These are phyloP conservation scores for Tylopilus sp. DNA, from an alignment of 1,284 basidiomycete species.

Conservation along the genomic window DNA sequence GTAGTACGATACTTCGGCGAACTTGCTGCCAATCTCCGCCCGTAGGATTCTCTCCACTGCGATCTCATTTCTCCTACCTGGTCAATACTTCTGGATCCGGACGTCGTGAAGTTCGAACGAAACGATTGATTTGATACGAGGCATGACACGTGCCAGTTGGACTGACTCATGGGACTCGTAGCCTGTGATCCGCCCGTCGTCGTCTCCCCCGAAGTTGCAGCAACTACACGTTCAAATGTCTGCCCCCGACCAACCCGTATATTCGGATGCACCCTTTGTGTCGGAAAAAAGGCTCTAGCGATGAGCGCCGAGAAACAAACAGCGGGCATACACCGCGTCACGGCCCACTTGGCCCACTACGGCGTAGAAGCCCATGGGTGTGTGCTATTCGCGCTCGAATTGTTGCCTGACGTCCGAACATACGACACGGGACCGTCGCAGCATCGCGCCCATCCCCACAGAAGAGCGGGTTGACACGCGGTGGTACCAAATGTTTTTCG, in stretches of 20 bases:
- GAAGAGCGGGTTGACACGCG: constrained; percentile 49
- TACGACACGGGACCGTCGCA: constrained; percentile 18
- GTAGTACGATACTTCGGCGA: too few relatives aligned
- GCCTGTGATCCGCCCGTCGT: background rate
- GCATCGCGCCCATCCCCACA: constrained; percentile 49
- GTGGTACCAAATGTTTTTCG: constrained; percentile 61
- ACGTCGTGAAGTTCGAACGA: too few relatives aligned
- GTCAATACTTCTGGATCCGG: too few relatives aligned
- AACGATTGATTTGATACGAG: too few relatives aligned
- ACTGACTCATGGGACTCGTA: background rate
- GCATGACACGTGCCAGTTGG: too few relatives aligned
- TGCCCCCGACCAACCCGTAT: background rate
- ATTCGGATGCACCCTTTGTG: background rate
- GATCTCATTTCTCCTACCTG: too few relatives aligned
- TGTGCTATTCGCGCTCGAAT: constrained; percentile 7
- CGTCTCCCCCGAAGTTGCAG: background rate
- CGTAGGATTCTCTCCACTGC: background rate
- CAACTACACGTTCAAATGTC: constrained; percentile 9
- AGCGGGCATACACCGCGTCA: constrained; percentile 6
- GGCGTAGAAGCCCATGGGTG: constrained; percentile 41
- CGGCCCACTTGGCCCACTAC: constrained; percentile 21
- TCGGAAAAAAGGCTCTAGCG: constrained; percentile 1
- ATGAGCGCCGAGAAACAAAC: background rate
- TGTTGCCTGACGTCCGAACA: background rate
- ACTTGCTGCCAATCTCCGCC: too few relatives aligned